Base-by-base conservation (phyloP, 768 basidiomycete genomes). In the Podaxis mareebaensis region DNA sequence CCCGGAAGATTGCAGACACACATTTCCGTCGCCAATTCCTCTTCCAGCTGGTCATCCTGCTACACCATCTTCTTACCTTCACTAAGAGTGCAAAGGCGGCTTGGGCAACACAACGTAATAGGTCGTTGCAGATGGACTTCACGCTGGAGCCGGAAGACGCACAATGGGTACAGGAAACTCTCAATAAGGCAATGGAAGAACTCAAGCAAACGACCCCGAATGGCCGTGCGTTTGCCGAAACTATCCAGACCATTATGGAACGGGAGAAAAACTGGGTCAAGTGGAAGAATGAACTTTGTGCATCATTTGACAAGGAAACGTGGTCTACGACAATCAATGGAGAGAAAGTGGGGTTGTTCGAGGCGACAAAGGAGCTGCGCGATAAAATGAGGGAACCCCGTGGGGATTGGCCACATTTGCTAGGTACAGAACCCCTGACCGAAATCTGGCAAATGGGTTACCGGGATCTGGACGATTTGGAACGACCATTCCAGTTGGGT, bases 21-120 rank as follows among this genome's bases (percentile, higher is more conserved):
- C 86, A 91, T 68, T 97, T 97, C 79, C 90, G 95, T n/a, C 87
- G 93, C 15, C 95, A 96, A 75, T 87, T 95, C 74, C 81, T 96
- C 20, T 89, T 96, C 71, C 95, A 97, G 69, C 76, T 93, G 3
- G 78, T 92, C 20, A 90, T 92, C 46, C 80, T 92, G n/a, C 80
- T 93, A 46, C 81, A 86, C 55, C 90, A 93, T 71, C 81, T 95
- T 28, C 79, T 89, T 22, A 85, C 81, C 2, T 92, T 92, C 71
- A 93, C 92, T 0, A 88, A 89, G 66, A 65, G 81, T 2, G 81
- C 83, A 0, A 93, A 93, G 68, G 75, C 79, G 0, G 69, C 77
- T 33, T 91, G 89, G 85, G 74, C 79, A 8, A 81, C 84, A 0
- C 75, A 83, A 3, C 85, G 88, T 24, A 93, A 93, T 68, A 85